A percentile compares a stretch with the other conserved stretches of the same genome.
Evolutionary conservation across 2,329 filamentous ascomycete genomes (phyloP).

Genomic region (Fusarium caatingaense): DNA sequence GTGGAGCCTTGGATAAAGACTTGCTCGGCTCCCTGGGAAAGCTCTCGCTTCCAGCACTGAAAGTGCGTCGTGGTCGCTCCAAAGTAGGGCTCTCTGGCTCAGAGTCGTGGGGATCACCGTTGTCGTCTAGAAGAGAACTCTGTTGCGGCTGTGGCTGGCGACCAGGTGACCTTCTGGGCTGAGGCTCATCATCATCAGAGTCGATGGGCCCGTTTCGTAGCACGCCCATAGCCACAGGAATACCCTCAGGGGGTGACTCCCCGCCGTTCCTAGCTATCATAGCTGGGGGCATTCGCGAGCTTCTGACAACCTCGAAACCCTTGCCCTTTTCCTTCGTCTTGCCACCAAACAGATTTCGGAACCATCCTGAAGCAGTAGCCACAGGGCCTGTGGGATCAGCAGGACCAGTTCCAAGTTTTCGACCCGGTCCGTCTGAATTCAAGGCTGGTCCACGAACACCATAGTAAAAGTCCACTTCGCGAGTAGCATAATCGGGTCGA

Average conservation of each 20-base stretch:
- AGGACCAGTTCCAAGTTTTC: constrained; percentile 91
- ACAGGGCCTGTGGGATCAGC: constrained; percentile 94
- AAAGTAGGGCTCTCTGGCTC: constrained; percentile 53
- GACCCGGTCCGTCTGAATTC: constrained; percentile 81
- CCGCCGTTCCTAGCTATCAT: constrained; percentile 70
- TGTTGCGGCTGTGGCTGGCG: constrained; percentile 45
- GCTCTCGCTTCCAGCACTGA: constrained; percentile 58
- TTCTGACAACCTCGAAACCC: constrained; percentile 96
- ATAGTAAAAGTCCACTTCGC: constrained; percentile 98
- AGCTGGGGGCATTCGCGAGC: constrained; percentile 83
- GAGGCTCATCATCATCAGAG: constrained; percentile 65
- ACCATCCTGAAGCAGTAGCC: constrained; percentile 89
- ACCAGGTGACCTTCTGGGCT: constrained; percentile 40
- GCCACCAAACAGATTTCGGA: constrained; percentile 80
- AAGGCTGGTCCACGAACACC: constrained; percentile 89
- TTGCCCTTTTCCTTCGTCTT: constrained; percentile 96
- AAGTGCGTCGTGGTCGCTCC: constrained; percentile 44
- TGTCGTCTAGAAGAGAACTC: constrained; percentile 58
- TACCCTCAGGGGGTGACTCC: constrained; percentile 74
- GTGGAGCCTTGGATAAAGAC: constrained; percentile 36
- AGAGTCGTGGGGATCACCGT: constrained; percentile 59
- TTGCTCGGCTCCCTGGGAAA: constrained; percentile 39
- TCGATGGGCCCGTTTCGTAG: constrained; percentile 71
- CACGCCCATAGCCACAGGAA: constrained; percentile 72
- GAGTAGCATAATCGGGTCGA: constrained; percentile 87